Evolutionary conservation across 768 basidiomycete genomes (phyloP).

Genomic region (Phallus indusiatus): DNA sequence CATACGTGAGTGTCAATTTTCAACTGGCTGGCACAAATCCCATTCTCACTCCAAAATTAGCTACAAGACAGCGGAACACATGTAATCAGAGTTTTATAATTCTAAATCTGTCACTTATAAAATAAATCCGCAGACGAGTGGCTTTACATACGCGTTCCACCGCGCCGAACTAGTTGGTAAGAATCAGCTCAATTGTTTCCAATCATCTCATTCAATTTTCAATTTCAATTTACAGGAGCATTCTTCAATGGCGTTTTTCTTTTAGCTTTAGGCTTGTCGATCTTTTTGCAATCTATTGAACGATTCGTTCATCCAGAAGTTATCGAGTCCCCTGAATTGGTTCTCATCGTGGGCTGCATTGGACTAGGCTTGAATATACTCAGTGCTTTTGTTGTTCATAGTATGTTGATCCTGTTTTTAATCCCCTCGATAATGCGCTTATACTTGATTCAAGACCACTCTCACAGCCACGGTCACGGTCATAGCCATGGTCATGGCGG

Average conservation of each 20-base stretch:
- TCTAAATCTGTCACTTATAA: background rate
- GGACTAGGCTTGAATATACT: conserved; percentile 39
- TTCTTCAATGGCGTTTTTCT: conserved; percentile 49
- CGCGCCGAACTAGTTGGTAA: conserved; percentile 47
- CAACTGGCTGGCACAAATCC: background rate
- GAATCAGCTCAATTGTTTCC: too few relatives aligned
- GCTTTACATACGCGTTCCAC: conserved; percentile 47
- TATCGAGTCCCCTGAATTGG: conserved; percentile 33
- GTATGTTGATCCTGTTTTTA: conserved; percentile 3
- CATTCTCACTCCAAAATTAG: conserved; percentile 16
- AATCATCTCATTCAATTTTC: background rate
- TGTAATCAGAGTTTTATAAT: conserved; percentile 19
- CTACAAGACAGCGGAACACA: conserved; percentile 35
- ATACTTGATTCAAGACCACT: too few relatives aligned
- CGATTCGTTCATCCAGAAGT: conserved; percentile 40
- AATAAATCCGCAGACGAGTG: conserved; percentile 27
- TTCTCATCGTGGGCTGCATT: conserved; percentile 40
- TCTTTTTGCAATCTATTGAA: conserved; percentile 44
- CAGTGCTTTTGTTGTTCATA: conserved; percentile 42
- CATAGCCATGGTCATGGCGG: too few relatives aligned
- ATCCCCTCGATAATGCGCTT: too few relatives aligned
- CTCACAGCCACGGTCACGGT: too few relatives aligned
- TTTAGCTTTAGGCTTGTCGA: conserved; percentile 42
- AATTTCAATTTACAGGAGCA: conserved; percentile 26
- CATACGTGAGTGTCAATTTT: conserved; percentile 30